Evolutionary conservation across 2,329 filamentous ascomycete species (phyloP).

Genomic region (Colletotrichum horii): DNA sequence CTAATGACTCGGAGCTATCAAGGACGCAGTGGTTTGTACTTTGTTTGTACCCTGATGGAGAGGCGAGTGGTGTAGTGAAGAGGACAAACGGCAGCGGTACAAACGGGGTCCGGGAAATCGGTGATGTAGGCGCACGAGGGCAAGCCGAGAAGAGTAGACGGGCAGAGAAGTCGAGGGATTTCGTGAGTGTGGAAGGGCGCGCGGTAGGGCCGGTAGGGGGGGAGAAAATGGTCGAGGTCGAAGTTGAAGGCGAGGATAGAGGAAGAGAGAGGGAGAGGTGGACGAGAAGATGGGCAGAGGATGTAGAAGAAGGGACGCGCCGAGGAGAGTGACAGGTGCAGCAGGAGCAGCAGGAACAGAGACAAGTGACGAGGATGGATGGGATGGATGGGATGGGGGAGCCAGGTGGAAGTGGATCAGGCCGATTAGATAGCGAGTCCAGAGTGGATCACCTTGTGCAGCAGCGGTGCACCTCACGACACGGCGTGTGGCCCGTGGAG

Average conservation of each 20-base stretch:
- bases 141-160: neutral
- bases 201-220: neutral
- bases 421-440: constrained; percentile 15
- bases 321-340: constrained; percentile 14
- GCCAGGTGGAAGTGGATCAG: constrained; percentile 1
- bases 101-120: neutral
- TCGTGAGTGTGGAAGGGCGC: neutral
- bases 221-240: neutral
- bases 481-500: neutral
- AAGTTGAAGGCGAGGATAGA: constrained; percentile 6
- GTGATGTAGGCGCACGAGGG: neutral
- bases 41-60: neutral
- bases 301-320: constrained; percentile 20
- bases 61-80: neutral
- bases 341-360: neutral
- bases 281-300: constrained; percentile 10
- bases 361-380: constrained; percentile 20
- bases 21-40: constrained; percentile 5
- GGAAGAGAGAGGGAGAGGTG: neutral
- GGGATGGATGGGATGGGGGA: neutral
- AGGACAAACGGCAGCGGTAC: constrained; percentile 13
- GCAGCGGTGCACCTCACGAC: neutral
- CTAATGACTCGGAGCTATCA: constrained; percentile 25
- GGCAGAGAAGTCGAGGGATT: constrained; percentile 15
- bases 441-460: neutral